These are phyloP conservation scores for Talaromyces sp. DNA, from an alignment of 2,329 filamentous ascomycete species.

Conservation along the genomic window DNA sequence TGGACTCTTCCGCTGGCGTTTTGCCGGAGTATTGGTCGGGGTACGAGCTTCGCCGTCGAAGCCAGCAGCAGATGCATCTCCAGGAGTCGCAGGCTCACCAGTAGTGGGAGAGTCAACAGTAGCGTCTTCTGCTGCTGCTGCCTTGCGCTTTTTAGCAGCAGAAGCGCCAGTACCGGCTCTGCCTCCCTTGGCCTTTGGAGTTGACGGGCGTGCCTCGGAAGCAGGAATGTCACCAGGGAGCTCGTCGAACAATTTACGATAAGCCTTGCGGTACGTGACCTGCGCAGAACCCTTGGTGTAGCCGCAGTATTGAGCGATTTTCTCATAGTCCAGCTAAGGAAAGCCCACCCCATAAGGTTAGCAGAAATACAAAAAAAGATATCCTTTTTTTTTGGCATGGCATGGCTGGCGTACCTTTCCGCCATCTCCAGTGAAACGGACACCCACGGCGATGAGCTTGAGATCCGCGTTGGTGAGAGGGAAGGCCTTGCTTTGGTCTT, in stretches of 20 bases:
- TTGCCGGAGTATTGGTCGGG: slow-evolving; percentile 13
- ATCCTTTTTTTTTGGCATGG: not conserved
- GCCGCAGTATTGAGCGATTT: slow-evolving; percentile 28
- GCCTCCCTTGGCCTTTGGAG: too few species aligned
- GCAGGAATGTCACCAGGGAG: too few species aligned
- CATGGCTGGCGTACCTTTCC: slow-evolving; percentile 6
- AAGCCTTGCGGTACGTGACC: slow-evolving; percentile 30
- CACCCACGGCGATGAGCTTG: slow-evolving; percentile 10
- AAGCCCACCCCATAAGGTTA: not conserved
- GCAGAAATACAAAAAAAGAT: not conserved
- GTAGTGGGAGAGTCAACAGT: not conserved
- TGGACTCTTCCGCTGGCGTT: slow-evolving; percentile 17
- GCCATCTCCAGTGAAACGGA: not conserved
- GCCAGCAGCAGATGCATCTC: slow-evolving; percentile 1
- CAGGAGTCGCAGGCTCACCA: not conserved
- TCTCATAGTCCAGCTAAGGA: slow-evolving; percentile 33
- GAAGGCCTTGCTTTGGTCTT: slow-evolving; percentile 1
- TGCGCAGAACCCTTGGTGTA: slow-evolving; percentile 31
- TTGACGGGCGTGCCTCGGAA: too few species aligned
- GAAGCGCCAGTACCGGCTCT: not conserved
- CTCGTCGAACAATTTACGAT: slow-evolving; percentile 28
- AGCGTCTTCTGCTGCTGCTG: slow-evolving; percentile 3
- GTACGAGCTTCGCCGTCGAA: slow-evolving; percentile 3
- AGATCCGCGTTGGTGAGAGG: slow-evolving; percentile 6
- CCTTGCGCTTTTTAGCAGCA: slow-evolving; percentile 20